Evolutionary conservation across 1,284 basidiomycete species (phyloP), one percentile per base, ranked within the genome.

Genomic region (Sporisorium iseilematis-ciliati): DNA sequence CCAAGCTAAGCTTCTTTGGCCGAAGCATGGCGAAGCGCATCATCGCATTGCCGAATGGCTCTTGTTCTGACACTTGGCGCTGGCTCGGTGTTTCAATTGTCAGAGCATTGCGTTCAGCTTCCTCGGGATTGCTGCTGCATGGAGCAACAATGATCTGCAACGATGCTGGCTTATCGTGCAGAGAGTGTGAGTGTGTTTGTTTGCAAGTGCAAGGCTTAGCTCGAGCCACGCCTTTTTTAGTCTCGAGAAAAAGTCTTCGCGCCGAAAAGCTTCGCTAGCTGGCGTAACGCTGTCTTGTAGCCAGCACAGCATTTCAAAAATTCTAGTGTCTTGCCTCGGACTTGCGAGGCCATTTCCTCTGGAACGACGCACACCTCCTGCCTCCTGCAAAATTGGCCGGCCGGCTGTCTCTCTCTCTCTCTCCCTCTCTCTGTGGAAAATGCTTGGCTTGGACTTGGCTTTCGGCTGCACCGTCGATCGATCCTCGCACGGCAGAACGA

Each of bases 401-500:
- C 42, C 43, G 43, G 21, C 8, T 29, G n/a, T n/a, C n/a, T n/a
- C n/a, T n/a, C n/a, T 33, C 12, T 31, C 10, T 31, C 10, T 33
- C 26, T 48, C 16, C 31, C 33, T 23, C 21, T n/a, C 41, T n/a
- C 38, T 41, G n/a, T 53, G 40, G 16, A 12, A 16, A 38, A 38
- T 38, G 40, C 52, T 54, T 54, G 52, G 40, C 52, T 25, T 54
- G 2, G 16, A 11, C 21, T 18, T 41, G 21, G 38, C 52, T 33
- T 11, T 40, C 26, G 35, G 53, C 41, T 55, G 41, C 53, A 55
- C 43, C 6, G 53, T 21, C 53, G 42, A 45, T 55, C 41, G 40
- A 26, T 41, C 20, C 16, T 41, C 31, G 20, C 49, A 53, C 7
- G 18, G 45, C 45, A 3, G 26, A 8, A 18, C 20, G 41, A n/a